phyloP scores from a whole-genome alignment of 371 early-diverging fungal species.

The Lichtheimia ramosa region DNA sequence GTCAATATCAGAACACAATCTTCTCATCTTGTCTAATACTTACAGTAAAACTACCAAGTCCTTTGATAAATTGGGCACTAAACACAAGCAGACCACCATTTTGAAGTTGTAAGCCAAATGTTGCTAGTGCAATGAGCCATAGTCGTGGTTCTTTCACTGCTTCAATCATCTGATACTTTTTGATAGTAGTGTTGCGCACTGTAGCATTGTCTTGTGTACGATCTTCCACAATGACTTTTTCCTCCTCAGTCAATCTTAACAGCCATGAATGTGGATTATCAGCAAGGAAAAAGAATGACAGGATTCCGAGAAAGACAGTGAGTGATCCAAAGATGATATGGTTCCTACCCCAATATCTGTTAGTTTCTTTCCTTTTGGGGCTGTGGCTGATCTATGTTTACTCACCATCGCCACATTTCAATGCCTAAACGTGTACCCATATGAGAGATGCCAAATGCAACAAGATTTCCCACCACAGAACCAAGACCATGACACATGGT shows the following conservation, averaged over 20 bases:
- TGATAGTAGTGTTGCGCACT: conserved; percentile 22
- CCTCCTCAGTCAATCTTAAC: conserved; percentile 28
- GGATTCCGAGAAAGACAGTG: conserved; percentile 28
- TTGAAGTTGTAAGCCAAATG: conserved; percentile 21
- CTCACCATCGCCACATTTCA: conserved; percentile 24
- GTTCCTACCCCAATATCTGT: conserved; percentile 18
- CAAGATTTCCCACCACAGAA: conserved; percentile 24
- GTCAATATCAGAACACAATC: too few species aligned
- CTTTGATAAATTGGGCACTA: conserved; percentile 30
- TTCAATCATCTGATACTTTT: conserved; percentile 27
- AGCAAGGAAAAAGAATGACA: conserved; percentile 27
- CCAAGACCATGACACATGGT: conserved; percentile 25
- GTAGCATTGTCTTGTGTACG: conserved; percentile 36
- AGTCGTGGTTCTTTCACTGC: conserved; percentile 33
- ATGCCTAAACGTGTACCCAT: conserved; percentile 24
- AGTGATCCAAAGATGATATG: conserved; percentile 36
- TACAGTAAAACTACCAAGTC: conserved; percentile 37
- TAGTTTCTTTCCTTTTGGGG: background rate
- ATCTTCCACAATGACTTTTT: conserved; percentile 33
- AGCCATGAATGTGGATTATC: conserved; percentile 27
- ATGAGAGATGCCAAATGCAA: conserved; percentile 26
- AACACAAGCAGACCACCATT: conserved; percentile 38
- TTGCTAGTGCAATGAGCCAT: conserved; percentile 20
- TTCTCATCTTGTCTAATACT: background rate
- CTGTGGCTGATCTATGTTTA: background rate